These are phyloP conservation scores for Xanthoparmelia taractica DNA, from an alignment of 495 filamentous ascomycete species.

Conservation along the genomic window DNA sequence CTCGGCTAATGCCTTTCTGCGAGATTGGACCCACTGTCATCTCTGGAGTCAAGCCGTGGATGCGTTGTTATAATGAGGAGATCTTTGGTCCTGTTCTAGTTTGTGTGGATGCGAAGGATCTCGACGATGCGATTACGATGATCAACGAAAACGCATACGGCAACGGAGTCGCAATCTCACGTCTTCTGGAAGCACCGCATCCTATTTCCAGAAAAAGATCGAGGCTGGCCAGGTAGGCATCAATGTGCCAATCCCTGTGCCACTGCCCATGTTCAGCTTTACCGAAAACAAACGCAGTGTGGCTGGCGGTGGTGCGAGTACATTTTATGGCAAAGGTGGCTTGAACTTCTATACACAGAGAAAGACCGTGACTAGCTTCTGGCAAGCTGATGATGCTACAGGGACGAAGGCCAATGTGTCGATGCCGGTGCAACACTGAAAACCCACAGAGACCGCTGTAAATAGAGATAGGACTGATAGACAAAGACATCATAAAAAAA, in stretches of 20 bases:
- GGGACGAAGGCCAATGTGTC: slow-evolving; percentile 72
- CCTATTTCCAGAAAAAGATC: slow-evolving; percentile 56
- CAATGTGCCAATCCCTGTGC: slow-evolving; percentile 73
- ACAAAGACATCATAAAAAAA: too few relatives aligned
- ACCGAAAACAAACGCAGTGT: slow-evolving; percentile 97
- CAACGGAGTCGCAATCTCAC: slow-evolving; percentile 64
- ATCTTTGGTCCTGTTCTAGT: slow-evolving; percentile 96
- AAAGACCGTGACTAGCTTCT: slow-evolving; percentile 93
- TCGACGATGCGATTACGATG: slow-evolving; percentile 44
- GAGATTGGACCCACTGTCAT: slow-evolving; percentile 90
- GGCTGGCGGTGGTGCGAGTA: slow-evolving; percentile 86
- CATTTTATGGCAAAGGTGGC: slow-evolving; percentile 90
- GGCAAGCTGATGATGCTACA: slow-evolving; percentile 78
- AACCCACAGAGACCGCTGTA: too few relatives aligned
- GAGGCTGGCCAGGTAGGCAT: slow-evolving; percentile 52
- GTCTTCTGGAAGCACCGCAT: slow-evolving; percentile 51
- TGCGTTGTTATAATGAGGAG: slow-evolving; percentile 93
- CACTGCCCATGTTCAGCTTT: slow-evolving; percentile 93
- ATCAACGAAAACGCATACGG: slow-evolving; percentile 67
- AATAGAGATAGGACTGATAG: too few relatives aligned
- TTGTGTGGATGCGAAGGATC: slow-evolving; percentile 35
- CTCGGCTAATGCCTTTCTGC: not conserved
- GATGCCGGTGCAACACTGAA: too few relatives aligned
- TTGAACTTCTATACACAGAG: slow-evolving; percentile 92
- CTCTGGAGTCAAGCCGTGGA: slow-evolving; percentile 78